Evolutionary conservation across 2,329 filamentous ascomycete species (phyloP).

Genomic region (Tricladium varicosporioides): DNA sequence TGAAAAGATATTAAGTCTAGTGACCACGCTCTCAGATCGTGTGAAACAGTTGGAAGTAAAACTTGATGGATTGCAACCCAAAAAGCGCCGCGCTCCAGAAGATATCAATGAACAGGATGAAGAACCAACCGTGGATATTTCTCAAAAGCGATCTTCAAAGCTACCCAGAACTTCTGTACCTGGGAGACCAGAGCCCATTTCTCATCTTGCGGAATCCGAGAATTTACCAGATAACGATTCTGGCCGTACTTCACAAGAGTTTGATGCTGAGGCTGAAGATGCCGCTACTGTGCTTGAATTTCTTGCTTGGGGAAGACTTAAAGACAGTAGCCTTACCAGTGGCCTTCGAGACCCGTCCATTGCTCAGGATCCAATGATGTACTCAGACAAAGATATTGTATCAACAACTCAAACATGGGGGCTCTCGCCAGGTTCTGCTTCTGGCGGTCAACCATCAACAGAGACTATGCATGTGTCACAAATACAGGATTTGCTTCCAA

Average conservation of each 20-base stretch:
- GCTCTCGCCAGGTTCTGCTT: conserved; percentile 12
- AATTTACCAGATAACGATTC: neutral
- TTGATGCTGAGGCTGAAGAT: conserved; percentile 37
- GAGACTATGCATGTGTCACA: conserved; percentile 16
- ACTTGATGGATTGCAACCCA: conserved; percentile 9
- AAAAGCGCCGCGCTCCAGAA: conserved; percentile 3
- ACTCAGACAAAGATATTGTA: conserved; percentile 18
- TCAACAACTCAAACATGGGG: conserved; percentile 14
- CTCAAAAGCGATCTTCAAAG: conserved; percentile 15
- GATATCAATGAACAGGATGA: no score
- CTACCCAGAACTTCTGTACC: conserved; percentile 8
- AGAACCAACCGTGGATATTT: neutral
- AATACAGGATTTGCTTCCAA: conserved; percentile 20
- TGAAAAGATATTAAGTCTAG: conserved; percentile 16
- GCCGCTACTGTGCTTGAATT: conserved; percentile 48
- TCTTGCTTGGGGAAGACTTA: conserved; percentile 46
- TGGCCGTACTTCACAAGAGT: conserved; percentile 11
- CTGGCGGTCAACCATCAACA: conserved; percentile 8
- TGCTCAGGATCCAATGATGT: conserved; percentile 8
- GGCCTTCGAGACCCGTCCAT: conserved; percentile 13
- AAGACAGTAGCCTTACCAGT: conserved; percentile 35
- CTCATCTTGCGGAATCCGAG: neutral
- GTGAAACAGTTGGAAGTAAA: conserved; percentile 18
- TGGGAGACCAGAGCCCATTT: neutral
- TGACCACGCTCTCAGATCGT: conserved; percentile 19